Percentiles rank a stretch among this genome's conserved stretches.
These are phyloP conservation scores for Gossypium davidsonii DNA, from an alignment of 441 rosid species.

Conservation along the genomic window DNA sequence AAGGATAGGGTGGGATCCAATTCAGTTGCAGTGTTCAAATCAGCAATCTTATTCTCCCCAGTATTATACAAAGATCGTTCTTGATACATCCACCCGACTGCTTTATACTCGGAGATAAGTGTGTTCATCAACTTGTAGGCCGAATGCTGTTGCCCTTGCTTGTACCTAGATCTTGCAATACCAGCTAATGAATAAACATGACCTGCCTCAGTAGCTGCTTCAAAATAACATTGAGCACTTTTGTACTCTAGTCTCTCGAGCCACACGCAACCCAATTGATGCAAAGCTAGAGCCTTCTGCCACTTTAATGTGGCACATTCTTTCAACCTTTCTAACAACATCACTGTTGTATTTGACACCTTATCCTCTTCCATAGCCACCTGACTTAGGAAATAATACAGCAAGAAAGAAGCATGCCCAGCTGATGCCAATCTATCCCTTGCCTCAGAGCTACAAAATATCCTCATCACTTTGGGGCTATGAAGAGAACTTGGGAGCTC, in stretches of 20 bases:
- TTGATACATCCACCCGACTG: slow-evolving; percentile 69
- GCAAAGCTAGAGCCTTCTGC: slow-evolving; percentile 53
- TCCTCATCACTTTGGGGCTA: slow-evolving; percentile 39
- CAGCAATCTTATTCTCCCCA: slow-evolving; percentile 44
- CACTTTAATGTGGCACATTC: slow-evolving; percentile 47
- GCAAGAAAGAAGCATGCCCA: slow-evolving; percentile 47
- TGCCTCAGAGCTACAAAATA: slow-evolving; percentile 43
- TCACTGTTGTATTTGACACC: slow-evolving; percentile 29
- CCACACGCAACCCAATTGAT: slow-evolving; percentile 56
- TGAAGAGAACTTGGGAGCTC: slow-evolving; percentile 46
- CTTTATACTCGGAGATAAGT: slow-evolving; percentile 38
- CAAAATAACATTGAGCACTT: slow-evolving; percentile 42
- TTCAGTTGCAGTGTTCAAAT: slow-evolving; percentile 44
- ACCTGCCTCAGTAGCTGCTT: slow-evolving; percentile 51
- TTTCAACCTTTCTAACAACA: slow-evolving; percentile 43
- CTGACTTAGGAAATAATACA: slow-evolving; percentile 60
- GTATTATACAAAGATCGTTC: slow-evolving; percentile 53
- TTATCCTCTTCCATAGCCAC: slow-evolving; percentile 49
- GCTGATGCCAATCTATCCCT: slow-evolving; percentile 36
- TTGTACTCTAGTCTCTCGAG: slow-evolving; percentile 44
- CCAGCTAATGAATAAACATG: slow-evolving; percentile 60
- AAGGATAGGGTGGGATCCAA: slow-evolving; percentile 56
- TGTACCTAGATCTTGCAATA: slow-evolving; percentile 48
- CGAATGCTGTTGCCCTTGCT: slow-evolving; percentile 43
- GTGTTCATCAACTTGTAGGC: slow-evolving; percentile 51